Conservation (phyloP, 2,329 filamentous ascomycete genomes). For the Ophiostoma novo-ulmi region DNA sequence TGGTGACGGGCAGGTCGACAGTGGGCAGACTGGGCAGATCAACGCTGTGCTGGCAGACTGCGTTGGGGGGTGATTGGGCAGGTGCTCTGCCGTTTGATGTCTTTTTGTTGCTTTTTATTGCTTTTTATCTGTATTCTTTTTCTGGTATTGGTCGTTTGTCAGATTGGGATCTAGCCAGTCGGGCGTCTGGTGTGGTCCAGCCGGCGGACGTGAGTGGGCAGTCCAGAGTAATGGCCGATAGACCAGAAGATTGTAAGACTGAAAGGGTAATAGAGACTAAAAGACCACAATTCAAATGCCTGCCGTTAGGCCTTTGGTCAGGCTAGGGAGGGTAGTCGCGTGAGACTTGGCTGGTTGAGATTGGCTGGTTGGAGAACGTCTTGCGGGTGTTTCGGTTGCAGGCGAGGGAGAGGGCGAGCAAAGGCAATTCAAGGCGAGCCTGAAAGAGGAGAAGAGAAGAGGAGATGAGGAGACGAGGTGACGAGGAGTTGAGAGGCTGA, state of each 20-base stretch:
- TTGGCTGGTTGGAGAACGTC: constrained; percentile 24
- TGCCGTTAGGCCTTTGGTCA: background rate
- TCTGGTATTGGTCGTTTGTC: background rate
- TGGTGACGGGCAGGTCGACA: background rate
- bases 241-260: constrained; percentile 8
- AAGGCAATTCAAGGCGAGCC: background rate
- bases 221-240: constrained; percentile 9
- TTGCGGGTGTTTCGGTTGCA: constrained; percentile 20
- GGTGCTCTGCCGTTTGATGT: background rate
- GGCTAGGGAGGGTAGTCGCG: constrained; percentile 25
- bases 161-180: background rate
- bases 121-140: background rate
- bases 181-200: constrained; percentile 5
- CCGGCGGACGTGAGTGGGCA: background rate
- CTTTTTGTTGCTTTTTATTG: background rate
- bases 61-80: background rate
- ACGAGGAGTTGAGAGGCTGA: background rate
- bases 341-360: constrained; percentile 28
- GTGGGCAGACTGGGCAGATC: background rate
- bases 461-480: background rate
- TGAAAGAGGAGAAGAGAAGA: background rate
- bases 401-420: background rate
- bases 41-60: background rate
- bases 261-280: background rate
- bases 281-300: background rate